Conservation (phyloP, 306 rosid genomes). For the Oxytropis ochrocephala region DNA sequence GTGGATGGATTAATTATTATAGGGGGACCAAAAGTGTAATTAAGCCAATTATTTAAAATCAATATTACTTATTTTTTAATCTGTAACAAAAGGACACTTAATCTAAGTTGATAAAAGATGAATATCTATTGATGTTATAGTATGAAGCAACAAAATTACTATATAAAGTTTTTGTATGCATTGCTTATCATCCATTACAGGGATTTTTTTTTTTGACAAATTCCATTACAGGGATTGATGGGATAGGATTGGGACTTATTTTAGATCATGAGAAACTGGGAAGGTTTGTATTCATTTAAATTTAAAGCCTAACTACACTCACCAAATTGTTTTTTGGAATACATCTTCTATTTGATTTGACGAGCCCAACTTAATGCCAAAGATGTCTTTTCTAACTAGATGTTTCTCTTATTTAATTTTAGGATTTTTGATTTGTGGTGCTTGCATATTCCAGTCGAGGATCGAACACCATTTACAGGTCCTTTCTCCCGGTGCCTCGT, state of each 20-base stretch:
- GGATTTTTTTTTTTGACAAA: too few relatives aligned
- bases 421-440: slow-evolving; percentile 82
- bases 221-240: slow-evolving; percentile 65
- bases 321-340: too few relatives aligned
- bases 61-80: too few relatives aligned
- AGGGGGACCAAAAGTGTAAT: too few relatives aligned
- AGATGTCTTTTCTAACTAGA: background rate
- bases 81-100: too few relatives aligned
- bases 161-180: background rate
- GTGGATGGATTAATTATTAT: too few relatives aligned
- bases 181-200: slow-evolving; percentile 32
- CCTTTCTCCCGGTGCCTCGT: background rate
- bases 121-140: background rate
- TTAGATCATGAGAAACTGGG: slow-evolving; percentile 61
- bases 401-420: slow-evolving; percentile 1
- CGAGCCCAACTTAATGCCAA: too few relatives aligned
- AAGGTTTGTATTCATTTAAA: slow-evolving; percentile 41
- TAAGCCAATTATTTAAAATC: too few relatives aligned
- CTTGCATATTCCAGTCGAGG: slow-evolving; percentile 82
- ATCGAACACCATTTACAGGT: slow-evolving; percentile 79
- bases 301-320: background rate
- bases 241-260: slow-evolving; percentile 77
- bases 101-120: background rate
- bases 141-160: background rate
- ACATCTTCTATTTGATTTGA: too few relatives aligned